Conservation (phyloP, 148 eudicot genomes). For the Rhododendron henanense region DNA sequence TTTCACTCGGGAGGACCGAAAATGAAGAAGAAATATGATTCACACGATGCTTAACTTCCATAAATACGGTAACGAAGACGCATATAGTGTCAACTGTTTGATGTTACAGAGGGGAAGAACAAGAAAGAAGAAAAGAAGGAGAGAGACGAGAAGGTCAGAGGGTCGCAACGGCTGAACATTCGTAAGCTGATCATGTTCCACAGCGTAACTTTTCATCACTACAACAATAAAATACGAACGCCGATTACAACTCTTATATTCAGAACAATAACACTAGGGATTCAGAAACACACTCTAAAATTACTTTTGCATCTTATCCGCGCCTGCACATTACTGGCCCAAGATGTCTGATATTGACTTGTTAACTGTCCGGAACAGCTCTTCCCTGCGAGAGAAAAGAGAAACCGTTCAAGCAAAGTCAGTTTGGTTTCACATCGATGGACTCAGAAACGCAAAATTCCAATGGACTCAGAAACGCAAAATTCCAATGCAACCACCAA, state of each 20-base stretch:
- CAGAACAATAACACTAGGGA: background rate
- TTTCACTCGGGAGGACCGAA: background rate
- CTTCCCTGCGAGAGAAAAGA: slow-evolving; percentile 49
- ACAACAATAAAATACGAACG: background rate
- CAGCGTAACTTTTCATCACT: background rate
- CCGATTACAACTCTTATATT: background rate
- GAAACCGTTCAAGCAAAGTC: background rate
- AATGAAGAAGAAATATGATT: background rate
- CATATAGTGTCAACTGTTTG: background rate
- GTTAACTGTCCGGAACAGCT: slow-evolving; percentile 47
- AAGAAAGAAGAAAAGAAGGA: background rate
- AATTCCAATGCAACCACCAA: background rate
- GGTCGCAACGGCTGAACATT: background rate
- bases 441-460: background rate
- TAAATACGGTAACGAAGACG: background rate
- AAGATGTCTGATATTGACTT: slow-evolving; percentile 68
- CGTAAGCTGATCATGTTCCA: background rate
- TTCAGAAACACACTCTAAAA: background rate
- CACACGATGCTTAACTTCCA: background rate
- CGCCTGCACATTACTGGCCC: slow-evolving; percentile 52
- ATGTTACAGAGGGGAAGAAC: background rate
- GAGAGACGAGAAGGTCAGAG: background rate
- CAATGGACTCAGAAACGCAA: background rate
- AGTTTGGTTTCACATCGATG: background rate
- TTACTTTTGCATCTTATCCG: background rate